These are phyloP conservation scores for Pseudodiploospora longispora DNA, from an alignment of 2,329 filamentous ascomycete genomes.

Conservation along the genomic window DNA sequence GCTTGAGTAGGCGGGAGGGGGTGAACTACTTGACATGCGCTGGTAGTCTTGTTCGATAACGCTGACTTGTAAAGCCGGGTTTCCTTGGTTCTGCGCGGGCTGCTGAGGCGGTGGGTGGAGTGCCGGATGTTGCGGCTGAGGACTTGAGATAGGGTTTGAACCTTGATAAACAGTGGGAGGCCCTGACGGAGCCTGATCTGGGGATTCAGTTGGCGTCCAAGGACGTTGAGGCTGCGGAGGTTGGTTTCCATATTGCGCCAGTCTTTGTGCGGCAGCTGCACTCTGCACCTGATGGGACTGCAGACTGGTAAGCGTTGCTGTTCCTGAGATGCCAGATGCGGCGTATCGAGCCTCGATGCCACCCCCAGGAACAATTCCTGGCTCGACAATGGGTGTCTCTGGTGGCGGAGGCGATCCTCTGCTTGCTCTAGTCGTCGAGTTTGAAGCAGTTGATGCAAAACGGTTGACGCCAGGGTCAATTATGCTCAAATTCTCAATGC, in stretches of 20 bases:
- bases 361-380: slow-evolving; percentile 60
- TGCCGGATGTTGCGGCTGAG: slow-evolving; percentile 33
- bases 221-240: slow-evolving; percentile 45
- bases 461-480: slow-evolving; percentile 48
- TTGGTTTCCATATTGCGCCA: slow-evolving; percentile 62
- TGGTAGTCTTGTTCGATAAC: slow-evolving; percentile 82
- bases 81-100: slow-evolving; percentile 20
- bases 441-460: slow-evolving; percentile 77
- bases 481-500: slow-evolving; percentile 20
- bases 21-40: slow-evolving; percentile 72
- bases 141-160: slow-evolving; percentile 56
- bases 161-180: slow-evolving; percentile 91
- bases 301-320: slow-evolving; percentile 70
- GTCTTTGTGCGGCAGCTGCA: slow-evolving; percentile 71
- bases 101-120: slow-evolving; percentile 37
- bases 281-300: slow-evolving; percentile 55
- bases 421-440: slow-evolving; percentile 83
- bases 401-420: slow-evolving; percentile 91
- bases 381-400: slow-evolving; percentile 77
- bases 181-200: slow-evolving; percentile 78
- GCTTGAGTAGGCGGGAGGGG: slow-evolving; percentile 92
- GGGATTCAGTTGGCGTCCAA: slow-evolving; percentile 92
- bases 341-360: slow-evolving; percentile 90
- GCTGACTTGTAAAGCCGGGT: slow-evolving; percentile 47
- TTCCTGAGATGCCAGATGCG: slow-evolving; percentile 80